Conservation (phyloP, 2,329 filamentous ascomycete species). For the Kalmusia sp. region DNA sequence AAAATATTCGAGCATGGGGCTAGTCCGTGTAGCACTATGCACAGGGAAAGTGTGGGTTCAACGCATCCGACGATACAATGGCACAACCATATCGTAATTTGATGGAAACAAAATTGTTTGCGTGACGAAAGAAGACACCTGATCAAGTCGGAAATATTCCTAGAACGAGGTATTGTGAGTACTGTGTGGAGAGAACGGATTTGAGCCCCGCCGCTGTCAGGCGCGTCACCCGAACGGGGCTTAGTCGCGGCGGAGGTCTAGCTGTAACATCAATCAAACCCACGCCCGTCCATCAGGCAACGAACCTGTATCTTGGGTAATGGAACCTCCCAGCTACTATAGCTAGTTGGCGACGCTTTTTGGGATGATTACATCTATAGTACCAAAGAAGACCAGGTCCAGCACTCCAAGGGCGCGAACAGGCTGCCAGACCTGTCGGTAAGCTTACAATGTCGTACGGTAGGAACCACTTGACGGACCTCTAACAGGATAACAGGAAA, state of each 20-base stretch:
- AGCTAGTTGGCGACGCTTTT: not conserved
- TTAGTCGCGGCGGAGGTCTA: not conserved
- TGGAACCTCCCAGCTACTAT: too few species aligned
- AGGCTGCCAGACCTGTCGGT: slow-evolving; percentile 14
- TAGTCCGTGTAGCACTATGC: too few species aligned
- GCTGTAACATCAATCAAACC: not conserved
- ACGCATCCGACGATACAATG: too few species aligned
- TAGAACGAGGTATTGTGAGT: too few species aligned
- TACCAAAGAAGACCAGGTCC: slow-evolving; percentile 1
- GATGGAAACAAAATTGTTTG: too few species aligned
- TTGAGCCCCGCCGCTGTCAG: not conserved
- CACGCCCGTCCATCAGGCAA: not conserved
- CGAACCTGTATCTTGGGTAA: not conserved
- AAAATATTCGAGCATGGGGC: too few species aligned
- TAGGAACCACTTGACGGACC: too few species aligned
- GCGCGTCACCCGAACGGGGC: slow-evolving; percentile 2
- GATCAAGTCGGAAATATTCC: too few species aligned
- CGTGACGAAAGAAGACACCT: too few species aligned
- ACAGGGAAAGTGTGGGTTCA: too few species aligned
- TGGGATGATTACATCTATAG: not conserved
- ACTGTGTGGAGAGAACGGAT: too few species aligned
- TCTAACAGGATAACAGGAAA: slow-evolving; percentile 1
- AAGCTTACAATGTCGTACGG: not conserved
- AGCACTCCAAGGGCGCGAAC: slow-evolving; percentile 10
- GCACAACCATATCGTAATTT: too few species aligned